Evolutionary conservation across 208 protist species (phyloP), one percentile per base, ranked within the genome.

Genomic region (Endotrypanum monterogeii): DNA sequence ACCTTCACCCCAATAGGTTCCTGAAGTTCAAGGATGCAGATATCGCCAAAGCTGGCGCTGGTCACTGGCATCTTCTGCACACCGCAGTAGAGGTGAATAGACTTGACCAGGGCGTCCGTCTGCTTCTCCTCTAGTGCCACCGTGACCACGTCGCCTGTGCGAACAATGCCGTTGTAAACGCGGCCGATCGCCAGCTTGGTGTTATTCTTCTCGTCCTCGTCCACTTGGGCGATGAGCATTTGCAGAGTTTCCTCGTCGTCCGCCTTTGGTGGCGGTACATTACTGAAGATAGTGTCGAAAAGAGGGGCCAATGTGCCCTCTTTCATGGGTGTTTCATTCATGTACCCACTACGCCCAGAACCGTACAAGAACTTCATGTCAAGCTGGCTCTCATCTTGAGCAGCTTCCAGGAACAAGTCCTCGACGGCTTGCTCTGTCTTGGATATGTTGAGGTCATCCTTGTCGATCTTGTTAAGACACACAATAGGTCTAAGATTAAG

Each of bases 401-500:
- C 97, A 11, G 98, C 92, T 54, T 96, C 90, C 12, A 98, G 85
- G 67, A 99, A 99, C 11, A 99, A 87, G 71, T 99, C 98, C 70
- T 99, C 96, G 12, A 99, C 81, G 41, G 98, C 95, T 74, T 94
- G 86, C 67, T 98, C 96, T 3, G 98, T 98, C 77, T 97, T 92
- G 35, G 82, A 85, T 75, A 98, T 97, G 70, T 88, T 81, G 25
- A 88, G 81, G 65, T 95, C 92, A 50, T 98, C 94, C 79, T 97
- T 95, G 84, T 99, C 98, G 71, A 99, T 97, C 78, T 99, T 99
- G 83, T 99, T 99, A 35, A 99, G 71, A 46, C 99, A 98, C 16
- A 99, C 98, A 71, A 99, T 98, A 16, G 98, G 95, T 51, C 86
- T 93, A n/a, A 99, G 85, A 58, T 96, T 92, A 3, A 96, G 78